Conservation (phyloP, 2,329 filamentous ascomycete species). For the Diaporthe capsici region DNA sequence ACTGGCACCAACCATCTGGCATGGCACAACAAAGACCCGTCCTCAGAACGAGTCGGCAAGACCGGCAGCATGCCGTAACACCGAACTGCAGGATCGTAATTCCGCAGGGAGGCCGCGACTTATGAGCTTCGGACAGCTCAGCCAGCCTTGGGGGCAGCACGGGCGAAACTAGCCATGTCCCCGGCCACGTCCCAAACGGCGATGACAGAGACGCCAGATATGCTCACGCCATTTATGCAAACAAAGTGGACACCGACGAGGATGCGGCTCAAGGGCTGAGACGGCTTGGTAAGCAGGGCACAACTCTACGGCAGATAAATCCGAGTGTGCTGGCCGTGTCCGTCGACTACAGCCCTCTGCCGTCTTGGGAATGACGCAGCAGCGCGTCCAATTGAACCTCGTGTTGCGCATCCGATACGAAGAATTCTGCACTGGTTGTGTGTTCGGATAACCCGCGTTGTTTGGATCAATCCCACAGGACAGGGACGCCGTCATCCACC, state of each 20-base stretch:
- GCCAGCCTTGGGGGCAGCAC: not conserved
- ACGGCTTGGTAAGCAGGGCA: slow-evolving; percentile 4
- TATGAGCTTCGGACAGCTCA: not conserved
- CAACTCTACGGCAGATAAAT: not conserved
- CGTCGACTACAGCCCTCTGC: not conserved
- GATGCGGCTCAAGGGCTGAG: slow-evolving; percentile 19
- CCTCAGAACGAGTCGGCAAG: not conserved
- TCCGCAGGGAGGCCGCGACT: not conserved
- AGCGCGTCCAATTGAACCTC: not conserved
- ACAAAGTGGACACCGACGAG: slow-evolving; percentile 23
- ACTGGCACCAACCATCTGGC: not conserved
- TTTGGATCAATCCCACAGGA: slow-evolving; percentile 9
- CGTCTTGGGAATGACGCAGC: slow-evolving; percentile 13
- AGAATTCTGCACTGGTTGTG: not conserved
- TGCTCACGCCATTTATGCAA: slow-evolving; percentile 20
- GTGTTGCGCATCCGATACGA: slow-evolving; percentile 10
- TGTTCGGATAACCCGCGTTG: not conserved
- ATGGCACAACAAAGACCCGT: slow-evolving; percentile 8
- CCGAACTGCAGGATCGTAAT: not conserved
- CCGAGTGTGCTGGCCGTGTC: not conserved
- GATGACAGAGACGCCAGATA: not conserved
- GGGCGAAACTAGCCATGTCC: not conserved
- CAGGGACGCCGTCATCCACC: slow-evolving; percentile 27
- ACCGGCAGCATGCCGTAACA: not conserved
- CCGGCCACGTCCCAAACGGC: not conserved